phyloP scores from a whole-genome alignment of 2,329 filamentous ascomycete species.

The Clonostachys sp. region DNA sequence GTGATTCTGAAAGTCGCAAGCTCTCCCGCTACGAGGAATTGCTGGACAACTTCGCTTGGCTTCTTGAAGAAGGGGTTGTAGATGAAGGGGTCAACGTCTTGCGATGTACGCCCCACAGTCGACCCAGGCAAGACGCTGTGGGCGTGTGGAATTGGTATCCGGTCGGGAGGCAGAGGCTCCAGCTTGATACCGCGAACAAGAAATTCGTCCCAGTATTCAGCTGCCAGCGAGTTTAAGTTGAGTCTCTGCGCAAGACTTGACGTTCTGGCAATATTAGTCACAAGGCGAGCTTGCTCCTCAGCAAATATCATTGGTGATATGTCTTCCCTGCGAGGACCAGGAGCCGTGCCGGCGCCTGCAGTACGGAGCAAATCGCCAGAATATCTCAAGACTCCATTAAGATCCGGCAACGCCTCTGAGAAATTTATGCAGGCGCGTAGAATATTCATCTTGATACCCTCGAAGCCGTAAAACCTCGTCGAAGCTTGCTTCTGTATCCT shows the following conservation, averaged over 20 bases:
- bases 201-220: slow-evolving; percentile 97
- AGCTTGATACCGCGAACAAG: slow-evolving; percentile 74
- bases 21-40: slow-evolving; percentile 74
- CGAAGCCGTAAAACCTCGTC: slow-evolving; percentile 68
- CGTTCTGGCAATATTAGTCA: slow-evolving; percentile 81
- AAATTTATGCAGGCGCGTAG: slow-evolving; percentile 88
- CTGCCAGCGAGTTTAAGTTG: slow-evolving; percentile 64
- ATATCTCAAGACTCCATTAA: slow-evolving; percentile 82
- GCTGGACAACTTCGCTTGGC: slow-evolving; percentile 55
- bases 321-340: slow-evolving; percentile 63
- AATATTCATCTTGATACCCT: slow-evolving; percentile 78
- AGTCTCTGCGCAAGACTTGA: slow-evolving; percentile 72
- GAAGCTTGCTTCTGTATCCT: slow-evolving; percentile 57
- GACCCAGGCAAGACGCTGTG: slow-evolving; percentile 48
- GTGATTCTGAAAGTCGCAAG: slow-evolving; percentile 73
- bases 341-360: slow-evolving; percentile 75
- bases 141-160: slow-evolving; percentile 62
- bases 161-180: slow-evolving; percentile 54
- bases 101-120: slow-evolving; percentile 44
- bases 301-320: slow-evolving; percentile 65
- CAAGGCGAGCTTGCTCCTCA: slow-evolving; percentile 83
- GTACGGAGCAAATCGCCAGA: slow-evolving; percentile 80
- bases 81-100: slow-evolving; percentile 79
- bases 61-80: slow-evolving; percentile 88
- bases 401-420: slow-evolving; percentile 89